Evolutionary conservation across 305 asterid genomes (phyloP).

Genomic region (Salvia sclarea): DNA sequence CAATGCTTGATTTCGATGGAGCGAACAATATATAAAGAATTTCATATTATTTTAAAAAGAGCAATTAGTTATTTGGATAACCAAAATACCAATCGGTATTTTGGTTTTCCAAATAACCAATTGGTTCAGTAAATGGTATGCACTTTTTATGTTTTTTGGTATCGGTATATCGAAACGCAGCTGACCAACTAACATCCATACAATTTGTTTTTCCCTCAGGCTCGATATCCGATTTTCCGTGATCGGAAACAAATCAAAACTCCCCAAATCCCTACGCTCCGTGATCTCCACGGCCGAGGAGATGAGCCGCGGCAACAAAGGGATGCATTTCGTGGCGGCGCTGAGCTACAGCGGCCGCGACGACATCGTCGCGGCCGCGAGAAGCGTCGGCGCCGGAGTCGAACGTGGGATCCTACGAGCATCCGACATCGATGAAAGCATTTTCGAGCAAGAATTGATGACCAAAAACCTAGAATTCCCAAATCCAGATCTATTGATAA

Average conservation of each 20-base stretch:
- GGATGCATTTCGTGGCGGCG: conserved; percentile 25
- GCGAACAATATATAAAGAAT: no score
- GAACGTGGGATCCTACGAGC: conserved; percentile 14
- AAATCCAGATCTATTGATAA: conserved; percentile 30
- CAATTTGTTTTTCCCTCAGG: no score
- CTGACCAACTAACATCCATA: no score
- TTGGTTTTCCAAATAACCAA: no score
- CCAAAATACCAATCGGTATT: no score
- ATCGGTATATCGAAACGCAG: no score
- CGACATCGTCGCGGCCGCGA: conserved; percentile 36
- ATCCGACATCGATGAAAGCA: conserved; percentile 14
- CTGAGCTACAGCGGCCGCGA: conserved; percentile 36
- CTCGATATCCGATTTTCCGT: background rate
- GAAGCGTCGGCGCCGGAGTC: conserved; percentile 37
- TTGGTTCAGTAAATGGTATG: no score
- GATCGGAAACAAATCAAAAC: background rate
- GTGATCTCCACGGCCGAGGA: conserved; percentile 24
- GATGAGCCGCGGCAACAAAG: conserved; percentile 14
- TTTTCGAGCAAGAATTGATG: conserved; percentile 26
- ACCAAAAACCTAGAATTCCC: conserved; percentile 17
- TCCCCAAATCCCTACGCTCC: conserved; percentile 18
- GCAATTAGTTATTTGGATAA: no score
- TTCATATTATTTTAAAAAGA: no score
- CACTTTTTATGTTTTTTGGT: no score
- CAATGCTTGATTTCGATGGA: no score